A percentile compares a stretch with the other conserved stretches of the same genome.
Conservation (phyloP, 2,329 filamentous ascomycete genomes). For the Aureobasidium sp. region DNA sequence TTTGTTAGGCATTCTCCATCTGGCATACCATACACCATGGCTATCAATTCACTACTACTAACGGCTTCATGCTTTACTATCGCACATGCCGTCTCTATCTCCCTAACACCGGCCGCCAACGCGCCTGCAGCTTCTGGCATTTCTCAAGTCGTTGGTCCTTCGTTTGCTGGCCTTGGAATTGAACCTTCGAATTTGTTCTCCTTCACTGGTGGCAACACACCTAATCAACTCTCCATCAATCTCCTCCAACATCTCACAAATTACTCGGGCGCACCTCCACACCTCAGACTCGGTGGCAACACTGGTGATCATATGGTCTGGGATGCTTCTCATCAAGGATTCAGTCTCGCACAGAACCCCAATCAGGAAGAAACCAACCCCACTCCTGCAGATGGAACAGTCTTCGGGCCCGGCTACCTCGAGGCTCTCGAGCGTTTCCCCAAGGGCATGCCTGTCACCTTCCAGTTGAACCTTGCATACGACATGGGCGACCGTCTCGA, state of each 20-base stretch:
- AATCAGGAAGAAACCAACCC: slow-evolving; percentile 34
- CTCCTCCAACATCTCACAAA: slow-evolving; percentile 43
- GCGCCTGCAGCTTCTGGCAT: slow-evolving; percentile 25
- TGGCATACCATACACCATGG: slow-evolving; percentile 9
- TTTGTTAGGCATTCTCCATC: slow-evolving; percentile 5
- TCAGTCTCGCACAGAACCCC: slow-evolving; percentile 28
- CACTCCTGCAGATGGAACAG: slow-evolving; percentile 37
- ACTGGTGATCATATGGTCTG: slow-evolving; percentile 47
- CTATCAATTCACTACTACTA: slow-evolving; percentile 12
- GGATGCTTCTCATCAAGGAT: slow-evolving; percentile 31
- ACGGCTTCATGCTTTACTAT: slow-evolving; percentile 8
- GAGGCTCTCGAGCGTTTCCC: slow-evolving; percentile 44
- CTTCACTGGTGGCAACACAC: slow-evolving; percentile 38
- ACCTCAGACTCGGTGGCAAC: slow-evolving; percentile 46
- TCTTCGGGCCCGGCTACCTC: slow-evolving; percentile 43
- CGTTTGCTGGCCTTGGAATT: slow-evolving; percentile 46
- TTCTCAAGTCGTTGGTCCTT: slow-evolving; percentile 34
- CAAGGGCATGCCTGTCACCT: slow-evolving; percentile 44
- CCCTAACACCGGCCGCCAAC: slow-evolving; percentile 27
- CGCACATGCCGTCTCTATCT: slow-evolving; percentile 21
- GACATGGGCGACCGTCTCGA: slow-evolving; percentile 38
- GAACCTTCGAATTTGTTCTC: slow-evolving; percentile 48
- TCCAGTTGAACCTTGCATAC: slow-evolving; percentile 46
- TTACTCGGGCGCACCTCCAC: slow-evolving; percentile 43
- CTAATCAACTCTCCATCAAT: slow-evolving; percentile 42